phyloP scores from a whole-genome alignment of 805 yeast genomes.

The Ogataea allantospora region DNA sequence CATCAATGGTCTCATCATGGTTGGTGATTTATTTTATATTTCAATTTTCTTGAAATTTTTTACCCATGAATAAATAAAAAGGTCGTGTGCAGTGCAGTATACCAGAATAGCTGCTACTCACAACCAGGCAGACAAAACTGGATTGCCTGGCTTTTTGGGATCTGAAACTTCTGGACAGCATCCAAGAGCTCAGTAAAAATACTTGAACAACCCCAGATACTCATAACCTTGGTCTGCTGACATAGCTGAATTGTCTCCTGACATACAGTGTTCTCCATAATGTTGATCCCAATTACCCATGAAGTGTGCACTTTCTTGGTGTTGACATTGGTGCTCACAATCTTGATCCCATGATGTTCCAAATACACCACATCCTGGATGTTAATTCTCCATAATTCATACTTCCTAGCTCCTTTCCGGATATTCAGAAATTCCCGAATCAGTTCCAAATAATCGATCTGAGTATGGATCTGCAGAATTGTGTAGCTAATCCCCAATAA shows the following conservation, averaged over 20 bases:
- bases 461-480: constrained; percentile 5
- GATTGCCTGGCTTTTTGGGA: neutral
- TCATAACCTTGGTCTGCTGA: neutral
- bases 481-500: constrained; percentile 13
- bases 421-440: constrained; percentile 4
- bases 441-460: neutral
- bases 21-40: constrained; percentile 10
- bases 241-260: neutral
- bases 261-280: neutral
- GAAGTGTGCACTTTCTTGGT: constrained; percentile 1
- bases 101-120: constrained; percentile 1
- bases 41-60: constrained; percentile 9
- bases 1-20: constrained; percentile 62
- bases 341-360: neutral
- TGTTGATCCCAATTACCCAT: neutral
- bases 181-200: neutral
- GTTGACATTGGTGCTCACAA: constrained; percentile 1
- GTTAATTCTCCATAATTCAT: constrained; percentile 6
- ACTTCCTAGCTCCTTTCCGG: constrained; percentile 1
- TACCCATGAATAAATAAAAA: constrained; percentile 4
- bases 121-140: neutral
- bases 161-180: neutral
- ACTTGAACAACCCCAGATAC: neutral
- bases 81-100: constrained; percentile 7
- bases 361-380: neutral